Conservation (phyloP, 2,329 filamentous ascomycete genomes). For the Diaporthe sp. region DNA sequence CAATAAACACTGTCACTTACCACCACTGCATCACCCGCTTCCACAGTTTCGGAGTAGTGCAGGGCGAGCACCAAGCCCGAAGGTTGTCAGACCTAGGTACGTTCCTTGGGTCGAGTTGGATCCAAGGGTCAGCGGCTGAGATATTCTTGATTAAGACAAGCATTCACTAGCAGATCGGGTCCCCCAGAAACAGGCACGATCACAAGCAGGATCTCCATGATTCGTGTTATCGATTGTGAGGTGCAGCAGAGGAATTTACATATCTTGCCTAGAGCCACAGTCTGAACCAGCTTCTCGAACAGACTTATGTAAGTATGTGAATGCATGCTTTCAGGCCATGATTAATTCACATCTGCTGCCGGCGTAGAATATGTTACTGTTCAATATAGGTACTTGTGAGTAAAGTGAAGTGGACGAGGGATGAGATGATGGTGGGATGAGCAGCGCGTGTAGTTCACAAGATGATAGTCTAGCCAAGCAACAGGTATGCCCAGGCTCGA, state of each 20-base stretch:
- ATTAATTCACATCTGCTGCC: not conserved
- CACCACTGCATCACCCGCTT: not conserved
- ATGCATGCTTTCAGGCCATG: not conserved
- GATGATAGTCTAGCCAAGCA: not conserved
- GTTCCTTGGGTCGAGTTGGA: not conserved
- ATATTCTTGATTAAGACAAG: not conserved
- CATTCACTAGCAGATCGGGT: not conserved
- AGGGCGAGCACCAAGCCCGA: too few relatives aligned
- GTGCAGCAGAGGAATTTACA: not conserved
- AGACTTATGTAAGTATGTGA: too few relatives aligned
- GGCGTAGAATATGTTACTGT: not conserved
- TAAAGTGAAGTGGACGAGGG: not conserved
- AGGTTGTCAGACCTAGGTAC: not conserved
- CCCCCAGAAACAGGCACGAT: not conserved
- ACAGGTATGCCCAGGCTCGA: not conserved
- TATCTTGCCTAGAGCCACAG: not conserved
- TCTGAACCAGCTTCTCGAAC: not conserved
- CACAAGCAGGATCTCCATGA: too few relatives aligned
- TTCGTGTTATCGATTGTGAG: not conserved
- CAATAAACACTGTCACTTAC: too few relatives aligned
- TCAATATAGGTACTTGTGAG: too few relatives aligned
- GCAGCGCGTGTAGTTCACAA: not conserved
- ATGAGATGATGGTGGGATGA: not conserved
- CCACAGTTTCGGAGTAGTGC: too few relatives aligned
- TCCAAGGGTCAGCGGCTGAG: not conserved